Conservation (phyloP, 78 protist genomes). For the Speleostelium caveatum region DNA sequence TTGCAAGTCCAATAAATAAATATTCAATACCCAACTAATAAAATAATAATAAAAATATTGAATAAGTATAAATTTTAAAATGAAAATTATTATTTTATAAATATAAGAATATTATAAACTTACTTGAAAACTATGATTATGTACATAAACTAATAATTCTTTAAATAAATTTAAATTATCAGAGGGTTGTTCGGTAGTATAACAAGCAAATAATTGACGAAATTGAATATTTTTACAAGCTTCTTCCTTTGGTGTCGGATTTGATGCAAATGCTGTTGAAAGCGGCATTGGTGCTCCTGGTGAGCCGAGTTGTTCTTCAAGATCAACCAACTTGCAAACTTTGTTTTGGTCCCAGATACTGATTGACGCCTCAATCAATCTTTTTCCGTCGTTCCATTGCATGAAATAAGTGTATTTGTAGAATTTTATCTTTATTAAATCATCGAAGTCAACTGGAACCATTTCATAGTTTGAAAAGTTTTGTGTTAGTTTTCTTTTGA, state of each 20-base stretch:
- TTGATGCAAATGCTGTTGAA: not conserved
- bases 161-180: constrained; percentile 26
- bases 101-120: not conserved
- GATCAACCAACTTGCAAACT: constrained; percentile 27
- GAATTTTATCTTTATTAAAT: constrained; percentile 28
- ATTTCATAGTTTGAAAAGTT: constrained; percentile 41
- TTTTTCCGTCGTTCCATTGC: not conserved
- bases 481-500: constrained; percentile 4
- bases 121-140: constrained; percentile 49
- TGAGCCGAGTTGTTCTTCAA: not conserved
- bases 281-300: not conserved
- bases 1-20: constrained; percentile 62
- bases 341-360: constrained; percentile 77
- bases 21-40: constrained; percentile 22
- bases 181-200: constrained; percentile 11
- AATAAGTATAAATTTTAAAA: not conserved
- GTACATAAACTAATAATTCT: constrained; percentile 41
- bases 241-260: not conserved
- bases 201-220: constrained; percentile 59
- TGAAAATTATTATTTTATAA: not conserved
- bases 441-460: constrained; percentile 66
- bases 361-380: constrained; percentile 37
- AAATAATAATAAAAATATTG: not conserved
- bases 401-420: constrained; percentile 58
- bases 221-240: constrained; percentile 10